Evolutionary conservation across 176 grass and related monocot genomes (phyloP), one percentile per base, ranked within the genome.

Genomic region (Rhynchospora pubera): DNA sequence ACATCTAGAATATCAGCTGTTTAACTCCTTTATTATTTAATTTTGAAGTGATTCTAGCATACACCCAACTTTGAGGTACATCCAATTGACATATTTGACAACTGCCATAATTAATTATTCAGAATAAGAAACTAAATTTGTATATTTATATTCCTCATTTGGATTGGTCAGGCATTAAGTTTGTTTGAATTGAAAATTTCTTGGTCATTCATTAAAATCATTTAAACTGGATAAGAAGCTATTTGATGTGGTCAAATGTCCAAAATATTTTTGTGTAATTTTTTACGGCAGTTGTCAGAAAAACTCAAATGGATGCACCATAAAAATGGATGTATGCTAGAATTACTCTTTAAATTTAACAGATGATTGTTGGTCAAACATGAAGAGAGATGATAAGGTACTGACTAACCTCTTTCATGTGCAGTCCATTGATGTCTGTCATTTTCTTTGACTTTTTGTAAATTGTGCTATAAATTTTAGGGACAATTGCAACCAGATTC

Each of bases 331-430:
- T 18, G 71, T 76, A 76, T 52, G 23, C 47, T 76, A 55, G 71
- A 55, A 76, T 76, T 50, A 50, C 72, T 89, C n/a, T 16, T 56
- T 74, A 6, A 6, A 65, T 79, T 82, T 46, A 65, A 77, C 92
- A 98, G 95, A 98, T 76, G 95, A 98, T 85, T 94, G 92, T 83
- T 98, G 95, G 95, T 94, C 95, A 3, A 86, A 73, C 56, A 32
- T 88, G 32, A 85, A 50, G 45, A 82, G 95, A 82, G 91, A 93
- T 85, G 52, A n/a, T 0, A 79, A 93, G 90, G 95, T 93, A 89
- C 62, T 8, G 18, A 80, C 19, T 30, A n/a, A 42, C 47, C 61
- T 84, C 42, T 78, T 68, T 62, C 43, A 26, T 55, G 15, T 62
- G 43, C 42, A 51, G 15, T 80, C 15, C 75, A 59, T 81, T 65